A percentile compares a stretch with the other conserved stretches of the same genome.
These are phyloP conservation scores for Pisolithus microcarpus DNA, from an alignment of 768 basidiomycete species.

Conservation along the genomic window DNA sequence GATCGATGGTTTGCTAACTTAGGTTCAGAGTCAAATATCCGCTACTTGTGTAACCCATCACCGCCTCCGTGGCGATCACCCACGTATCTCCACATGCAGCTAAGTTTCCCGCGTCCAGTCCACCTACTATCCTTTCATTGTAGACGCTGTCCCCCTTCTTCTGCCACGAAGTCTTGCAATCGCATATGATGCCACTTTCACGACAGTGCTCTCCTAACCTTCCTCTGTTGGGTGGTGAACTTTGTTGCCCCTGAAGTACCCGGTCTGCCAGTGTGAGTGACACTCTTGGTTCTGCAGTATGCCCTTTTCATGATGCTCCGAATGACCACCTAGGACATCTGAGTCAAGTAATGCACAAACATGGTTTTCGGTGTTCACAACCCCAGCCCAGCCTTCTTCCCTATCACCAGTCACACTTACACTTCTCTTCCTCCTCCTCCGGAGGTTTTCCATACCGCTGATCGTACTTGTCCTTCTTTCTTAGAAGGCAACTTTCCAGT, in stretches of 20 bases:
- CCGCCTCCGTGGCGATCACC: not conserved
- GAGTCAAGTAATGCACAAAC: conserved; percentile 23
- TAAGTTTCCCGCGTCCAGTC: conserved; percentile 63
- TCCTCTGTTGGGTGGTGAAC: conserved; percentile 32
- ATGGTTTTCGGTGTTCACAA: conserved; percentile 44
- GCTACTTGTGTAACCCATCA: too few species aligned
- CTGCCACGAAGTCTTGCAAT: conserved; percentile 33
- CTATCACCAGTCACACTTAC: conserved; percentile 41
- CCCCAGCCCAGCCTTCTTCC: conserved; percentile 39
- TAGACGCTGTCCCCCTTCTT: too few species aligned
- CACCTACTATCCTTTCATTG: conserved; percentile 25
- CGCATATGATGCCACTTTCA: conserved; percentile 53
- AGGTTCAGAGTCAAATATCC: too few species aligned
- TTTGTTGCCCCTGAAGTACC: conserved; percentile 64
- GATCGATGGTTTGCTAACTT: too few species aligned
- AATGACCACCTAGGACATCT: conserved; percentile 34
- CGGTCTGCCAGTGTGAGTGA: conserved; percentile 70
- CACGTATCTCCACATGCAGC: conserved; percentile 22
- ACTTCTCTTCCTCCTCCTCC: conserved; percentile 66
- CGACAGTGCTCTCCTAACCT: conserved; percentile 64
- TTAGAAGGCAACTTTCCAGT: conserved; percentile 64
- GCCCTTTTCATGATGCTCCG: conserved; percentile 69
- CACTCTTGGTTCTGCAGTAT: conserved; percentile 70
- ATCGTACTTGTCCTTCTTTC: conserved; percentile 71
- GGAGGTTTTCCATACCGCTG: conserved; percentile 65